Base-by-base conservation (phyloP, 2,329 filamentous ascomycete species). In the Hypoxylon sp. region DNA sequence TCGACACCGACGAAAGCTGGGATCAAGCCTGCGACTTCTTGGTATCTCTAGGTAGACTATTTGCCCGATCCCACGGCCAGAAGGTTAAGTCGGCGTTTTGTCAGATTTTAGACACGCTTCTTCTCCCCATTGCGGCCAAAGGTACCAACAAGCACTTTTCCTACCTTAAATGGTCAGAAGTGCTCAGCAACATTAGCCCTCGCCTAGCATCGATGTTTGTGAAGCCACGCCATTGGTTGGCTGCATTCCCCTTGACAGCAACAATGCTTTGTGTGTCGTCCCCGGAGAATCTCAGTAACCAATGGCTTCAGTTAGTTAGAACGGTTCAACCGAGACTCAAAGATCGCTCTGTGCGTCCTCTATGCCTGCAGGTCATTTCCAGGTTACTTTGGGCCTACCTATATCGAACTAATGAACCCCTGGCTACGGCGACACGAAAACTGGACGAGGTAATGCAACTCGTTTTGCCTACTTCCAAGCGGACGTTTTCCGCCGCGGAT, bases 11-110 rank as follows among this genome's bases (percentile, higher is more conserved):
- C 71, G 89, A 91, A 49, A 86, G 88, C 1, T 98, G 95, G 93
- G 89, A 92, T 58, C 91, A 91, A 70, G 93, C 94, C 0, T 98
- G 95, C 80, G 92, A 97, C 63, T 97, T 97, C 73, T 89, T 99
- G 82, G 88, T 91, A 53, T 88, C 90, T 0, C 82, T 99, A 30
- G 94, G 93, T 5, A 91, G 89, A 56, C 86, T 97, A 17, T 98
- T 98, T 78, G 87, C 90, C 60, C 91, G 89, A 73, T 92, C 93
- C 3, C 95, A 98, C 75, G 96, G 96, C 0, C 93, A 93, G 71
- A 90, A 90, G 67, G 90, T 98, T 75, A 99, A 99, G 79, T 92
- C 95, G 73, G 93, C 94, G 0, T 99, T 98, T 76, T 98, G 96
- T 77, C 92, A 97, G 75, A 90, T 97, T 21, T 87, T 99, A 57